phyloP scores from a whole-genome alignment of 2,329 filamentous ascomycete genomes.

The Torrubiella hemipterigena region DNA sequence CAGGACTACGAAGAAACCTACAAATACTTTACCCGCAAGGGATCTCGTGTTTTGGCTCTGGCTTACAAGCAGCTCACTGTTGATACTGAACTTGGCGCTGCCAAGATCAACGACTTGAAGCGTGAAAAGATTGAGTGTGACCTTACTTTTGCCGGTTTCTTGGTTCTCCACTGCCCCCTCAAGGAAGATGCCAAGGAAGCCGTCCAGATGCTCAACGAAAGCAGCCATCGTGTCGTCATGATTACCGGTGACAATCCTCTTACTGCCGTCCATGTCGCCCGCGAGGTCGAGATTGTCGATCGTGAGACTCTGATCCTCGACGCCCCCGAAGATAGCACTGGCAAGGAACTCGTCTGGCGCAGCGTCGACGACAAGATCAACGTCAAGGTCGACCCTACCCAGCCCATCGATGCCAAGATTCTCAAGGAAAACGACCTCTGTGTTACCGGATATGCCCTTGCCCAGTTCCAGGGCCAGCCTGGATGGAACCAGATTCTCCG shows the following conservation, averaged over 20 bases:
- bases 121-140: constrained; percentile 82
- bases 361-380: constrained; percentile 84
- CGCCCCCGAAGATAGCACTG: constrained; percentile 81
- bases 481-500: constrained; percentile 70
- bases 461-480: constrained; percentile 72
- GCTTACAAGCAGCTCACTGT: constrained; percentile 84
- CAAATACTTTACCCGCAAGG: constrained; percentile 95
- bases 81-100: constrained; percentile 70
- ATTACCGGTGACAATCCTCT: constrained; percentile 97
- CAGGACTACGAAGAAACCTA: constrained; percentile 92
- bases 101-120: constrained; percentile 85
- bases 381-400: constrained; percentile 73
- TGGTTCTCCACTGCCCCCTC: constrained; percentile 87
- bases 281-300: constrained; percentile 94
- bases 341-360: constrained; percentile 80
- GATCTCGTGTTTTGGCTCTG: constrained; percentile 84
- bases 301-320: constrained; percentile 90
- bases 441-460: constrained; percentile 85
- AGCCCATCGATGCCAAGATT: constrained; percentile 71
- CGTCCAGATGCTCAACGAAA: constrained; percentile 95
- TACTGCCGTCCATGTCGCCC: constrained; percentile 89
- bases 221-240: constrained; percentile 97
- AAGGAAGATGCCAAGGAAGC: constrained; percentile 94
- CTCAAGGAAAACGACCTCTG: constrained; percentile 82
- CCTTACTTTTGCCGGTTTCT: constrained; percentile 83